Evolutionary conservation across 768 basidiomycete genomes (phyloP).

Genomic region (Tulasnella sp.): DNA sequence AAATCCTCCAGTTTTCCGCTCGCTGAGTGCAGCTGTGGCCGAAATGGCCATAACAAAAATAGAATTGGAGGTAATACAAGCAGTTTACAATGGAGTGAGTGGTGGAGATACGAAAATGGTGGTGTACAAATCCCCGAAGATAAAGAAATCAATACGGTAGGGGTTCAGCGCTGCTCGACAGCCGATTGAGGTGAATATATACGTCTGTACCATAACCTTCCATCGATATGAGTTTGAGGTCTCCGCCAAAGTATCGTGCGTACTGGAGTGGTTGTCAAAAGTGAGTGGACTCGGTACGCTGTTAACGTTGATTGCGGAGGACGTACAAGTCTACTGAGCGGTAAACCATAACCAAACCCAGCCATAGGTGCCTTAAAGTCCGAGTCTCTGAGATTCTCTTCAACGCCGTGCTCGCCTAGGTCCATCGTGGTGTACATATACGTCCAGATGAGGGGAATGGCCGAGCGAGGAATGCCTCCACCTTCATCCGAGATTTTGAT

Average conservation of each 20-base stretch:
- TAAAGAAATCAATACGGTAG: slow-evolving; percentile 44
- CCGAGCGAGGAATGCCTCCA: slow-evolving; percentile 83
- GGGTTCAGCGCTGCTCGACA: slow-evolving; percentile 79
- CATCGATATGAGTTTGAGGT: slow-evolving; percentile 92
- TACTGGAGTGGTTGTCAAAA: slow-evolving; percentile 49
- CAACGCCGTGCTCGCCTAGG: slow-evolving; percentile 52
- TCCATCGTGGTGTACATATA: slow-evolving; percentile 94
- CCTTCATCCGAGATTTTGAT: slow-evolving; percentile 99
- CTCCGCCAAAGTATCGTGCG: slow-evolving; percentile 92
- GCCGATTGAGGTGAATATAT: slow-evolving; percentile 83
- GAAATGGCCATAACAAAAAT: background rate
- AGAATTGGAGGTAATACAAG: background rate
- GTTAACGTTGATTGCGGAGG: background rate
- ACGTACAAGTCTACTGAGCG: slow-evolving; percentile 80
- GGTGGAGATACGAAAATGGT: background rate
- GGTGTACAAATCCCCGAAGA: background rate
- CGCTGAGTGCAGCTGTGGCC: too few species aligned
- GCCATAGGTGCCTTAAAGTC: slow-evolving; percentile 99
- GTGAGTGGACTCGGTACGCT: slow-evolving; percentile 18
- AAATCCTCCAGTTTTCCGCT: too few species aligned
- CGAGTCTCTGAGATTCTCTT: slow-evolving; percentile 50
- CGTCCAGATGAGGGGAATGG: slow-evolving; percentile 95
- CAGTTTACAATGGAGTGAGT: background rate
- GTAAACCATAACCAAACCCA: slow-evolving; percentile 91
- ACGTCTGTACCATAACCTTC: slow-evolving; percentile 97